A percentile compares a stretch with the other conserved stretches of the same genome.
Conservation (phyloP, 2,329 filamentous ascomycete species). For the Curvularia spicifera region DNA sequence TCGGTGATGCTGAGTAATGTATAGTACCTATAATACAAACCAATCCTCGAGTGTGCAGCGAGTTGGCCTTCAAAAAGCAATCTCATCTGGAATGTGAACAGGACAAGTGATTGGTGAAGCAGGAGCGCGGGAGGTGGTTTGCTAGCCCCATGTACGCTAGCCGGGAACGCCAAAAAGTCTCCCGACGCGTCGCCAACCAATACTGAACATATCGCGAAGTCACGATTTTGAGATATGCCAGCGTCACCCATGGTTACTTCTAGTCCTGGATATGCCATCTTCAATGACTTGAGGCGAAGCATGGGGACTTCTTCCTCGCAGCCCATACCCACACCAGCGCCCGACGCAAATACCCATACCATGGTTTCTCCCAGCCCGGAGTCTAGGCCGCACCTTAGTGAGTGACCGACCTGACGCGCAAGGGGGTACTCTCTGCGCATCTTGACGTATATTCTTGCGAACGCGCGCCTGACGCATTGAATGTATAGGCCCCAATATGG, state of each 20-base stretch:
- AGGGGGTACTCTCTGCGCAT: background rate
- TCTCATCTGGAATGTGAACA: background rate
- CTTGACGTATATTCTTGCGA: background rate
- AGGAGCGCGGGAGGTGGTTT: background rate
- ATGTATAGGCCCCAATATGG: slow-evolving; percentile 24
- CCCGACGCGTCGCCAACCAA: slow-evolving; percentile 5
- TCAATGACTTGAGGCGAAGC: slow-evolving; percentile 2
- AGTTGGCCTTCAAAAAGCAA: background rate
- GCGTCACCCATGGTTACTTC: slow-evolving; percentile 2
- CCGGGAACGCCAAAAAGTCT: background rate
- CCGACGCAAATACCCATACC: slow-evolving; percentile 1
- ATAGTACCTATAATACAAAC: background rate
- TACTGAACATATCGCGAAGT: background rate
- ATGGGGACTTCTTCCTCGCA: slow-evolving; percentile 31
- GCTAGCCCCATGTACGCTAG: background rate
- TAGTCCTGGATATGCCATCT: slow-evolving; percentile 8
- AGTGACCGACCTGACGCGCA: slow-evolving; percentile 16
- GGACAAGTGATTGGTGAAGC: slow-evolving; percentile 1
- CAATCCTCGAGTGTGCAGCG: background rate
- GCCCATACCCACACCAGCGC: slow-evolving; percentile 10
- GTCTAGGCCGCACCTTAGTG: slow-evolving; percentile 22
- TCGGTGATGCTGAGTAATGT: background rate
- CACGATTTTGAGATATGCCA: background rate
- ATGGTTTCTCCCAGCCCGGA: slow-evolving; percentile 17
- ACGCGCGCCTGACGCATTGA: slow-evolving; percentile 20